Conservation (phyloP, 352 stramenopile genomes). For the Pythium chondricola region DNA sequence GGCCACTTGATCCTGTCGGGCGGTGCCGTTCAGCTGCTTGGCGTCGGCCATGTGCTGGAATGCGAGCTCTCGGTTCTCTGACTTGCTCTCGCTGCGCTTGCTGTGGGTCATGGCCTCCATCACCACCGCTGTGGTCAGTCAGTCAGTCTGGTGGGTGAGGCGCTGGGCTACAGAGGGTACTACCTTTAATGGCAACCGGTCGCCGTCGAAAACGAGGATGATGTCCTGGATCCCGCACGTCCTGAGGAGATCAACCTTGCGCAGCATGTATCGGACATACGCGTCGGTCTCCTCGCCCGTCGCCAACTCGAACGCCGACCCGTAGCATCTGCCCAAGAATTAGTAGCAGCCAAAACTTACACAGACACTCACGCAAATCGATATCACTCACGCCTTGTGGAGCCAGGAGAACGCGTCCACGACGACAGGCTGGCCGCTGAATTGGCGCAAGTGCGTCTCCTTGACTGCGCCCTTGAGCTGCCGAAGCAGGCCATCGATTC, state of each 20-base stretch:
- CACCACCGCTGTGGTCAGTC: too few relatives aligned
- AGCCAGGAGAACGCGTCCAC: constrained; percentile 77
- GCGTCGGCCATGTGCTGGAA: constrained; percentile 44
- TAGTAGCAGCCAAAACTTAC: too few relatives aligned
- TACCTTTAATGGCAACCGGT: constrained; percentile 69
- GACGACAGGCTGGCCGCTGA: constrained; percentile 47
- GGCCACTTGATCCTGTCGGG: constrained; percentile 44
- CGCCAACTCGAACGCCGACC: constrained; percentile 68
- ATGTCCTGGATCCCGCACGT: constrained; percentile 44
- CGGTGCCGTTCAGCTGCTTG: constrained; percentile 35
- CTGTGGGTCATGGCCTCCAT: constrained; percentile 53
- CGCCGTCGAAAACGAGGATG: constrained; percentile 71
- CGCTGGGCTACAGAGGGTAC: too few relatives aligned
- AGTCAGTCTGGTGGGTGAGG: too few relatives aligned
- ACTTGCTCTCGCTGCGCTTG: constrained; percentile 50
- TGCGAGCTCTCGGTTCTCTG: constrained; percentile 48
- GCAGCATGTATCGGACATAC: constrained; percentile 72
- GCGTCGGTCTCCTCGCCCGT: constrained; percentile 51
- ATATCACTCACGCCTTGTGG: constrained; percentile 77
- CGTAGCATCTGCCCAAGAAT: constrained; percentile 45
- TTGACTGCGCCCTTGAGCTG: constrained; percentile 50
- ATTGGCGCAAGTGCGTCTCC: constrained; percentile 43
- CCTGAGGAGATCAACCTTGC: constrained; percentile 60
- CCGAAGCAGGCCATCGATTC: constrained; percentile 60
- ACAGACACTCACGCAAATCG: too few relatives aligned